Evolutionary conservation across 176 grass and related monocot species (phyloP), one percentile per base, ranked within the genome.

Genomic region (Oryza glumipatula): DNA sequence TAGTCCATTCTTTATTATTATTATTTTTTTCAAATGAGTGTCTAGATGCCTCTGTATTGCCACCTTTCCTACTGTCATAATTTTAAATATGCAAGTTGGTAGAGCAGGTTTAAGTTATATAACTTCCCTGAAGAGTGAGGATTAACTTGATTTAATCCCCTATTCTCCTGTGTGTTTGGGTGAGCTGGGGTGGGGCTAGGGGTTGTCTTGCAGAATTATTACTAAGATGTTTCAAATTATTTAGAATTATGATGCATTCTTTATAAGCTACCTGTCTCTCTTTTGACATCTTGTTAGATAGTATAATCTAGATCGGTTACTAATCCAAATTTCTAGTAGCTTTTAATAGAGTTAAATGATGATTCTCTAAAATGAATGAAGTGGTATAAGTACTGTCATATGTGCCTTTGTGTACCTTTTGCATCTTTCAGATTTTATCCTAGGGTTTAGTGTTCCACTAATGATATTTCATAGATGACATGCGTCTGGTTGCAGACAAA

Each of bases 21-120:
- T 74, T 47, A n/a, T 11, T 75, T 74, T 47, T 48, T 66, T 0
- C 12, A 79, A 70, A 38, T 70, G 11, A 63, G 58, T 11, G 9
- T 36, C 76, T 58, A 64, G 19, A 54, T 75, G 19, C 47, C 76
- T 35, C 63, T 22, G 6, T n/a, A 21, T 58, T 63, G 24, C 38
- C 12, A 48, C 3, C 14, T 45, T 60, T 24, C 24, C 1, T 21
- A 10, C 43, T 23, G 7, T 65, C 47, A 4, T 35, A 79, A 86
- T 35, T 35, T 79, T 36, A 63, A 22, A 64, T 70, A 78, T 77
- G 70, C 46, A 65, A 71, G 30, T 23, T 78, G 74, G 17, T 76
- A 74, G 11, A 22, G 54, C 11, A 32, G 11, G 15, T 33, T 75
- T 45, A 30, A 60, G n/a, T 45, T 54, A 68, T 38, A 67, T 19